phyloP scores from a whole-genome alignment of 73 alveolate species.

The Stentor roeselii region DNA sequence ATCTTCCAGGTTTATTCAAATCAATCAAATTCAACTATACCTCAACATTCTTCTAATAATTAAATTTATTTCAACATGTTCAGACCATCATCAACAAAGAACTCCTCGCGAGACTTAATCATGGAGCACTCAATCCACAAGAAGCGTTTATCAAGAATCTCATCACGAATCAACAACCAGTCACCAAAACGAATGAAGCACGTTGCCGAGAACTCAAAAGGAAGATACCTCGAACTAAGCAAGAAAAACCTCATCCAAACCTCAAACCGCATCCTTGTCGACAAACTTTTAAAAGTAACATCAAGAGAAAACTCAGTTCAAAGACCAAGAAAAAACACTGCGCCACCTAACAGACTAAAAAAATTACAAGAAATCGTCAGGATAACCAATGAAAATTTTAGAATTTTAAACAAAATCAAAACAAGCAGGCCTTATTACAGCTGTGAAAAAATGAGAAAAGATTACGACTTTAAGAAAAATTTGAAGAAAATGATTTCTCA shows the following conservation, averaged over 20 bases:
- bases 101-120: too few species aligned
- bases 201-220: background rate
- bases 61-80: too few species aligned
- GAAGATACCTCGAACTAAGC: background rate
- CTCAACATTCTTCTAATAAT: too few species aligned
- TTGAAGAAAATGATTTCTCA: background rate
- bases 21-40: too few species aligned
- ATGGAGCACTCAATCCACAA: background rate
- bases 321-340: background rate
- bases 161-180: constrained; percentile 1
- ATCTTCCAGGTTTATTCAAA: too few species aligned
- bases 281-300: background rate
- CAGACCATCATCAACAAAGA: too few species aligned
- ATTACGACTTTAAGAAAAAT: background rate
- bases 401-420: background rate
- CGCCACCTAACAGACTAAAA: background rate
- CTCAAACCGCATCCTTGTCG: background rate
- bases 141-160: background rate
- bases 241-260: background rate
- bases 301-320: background rate
- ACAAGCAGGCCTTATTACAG: background rate
- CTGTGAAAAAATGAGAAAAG: background rate
- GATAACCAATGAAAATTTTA: background rate
- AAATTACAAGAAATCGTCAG: background rate
- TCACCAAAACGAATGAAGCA: constrained; percentile 16